phyloP scores from a whole-genome alignment of 768 basidiomycete species.

The Lepiota brunneoincarnata region DNA sequence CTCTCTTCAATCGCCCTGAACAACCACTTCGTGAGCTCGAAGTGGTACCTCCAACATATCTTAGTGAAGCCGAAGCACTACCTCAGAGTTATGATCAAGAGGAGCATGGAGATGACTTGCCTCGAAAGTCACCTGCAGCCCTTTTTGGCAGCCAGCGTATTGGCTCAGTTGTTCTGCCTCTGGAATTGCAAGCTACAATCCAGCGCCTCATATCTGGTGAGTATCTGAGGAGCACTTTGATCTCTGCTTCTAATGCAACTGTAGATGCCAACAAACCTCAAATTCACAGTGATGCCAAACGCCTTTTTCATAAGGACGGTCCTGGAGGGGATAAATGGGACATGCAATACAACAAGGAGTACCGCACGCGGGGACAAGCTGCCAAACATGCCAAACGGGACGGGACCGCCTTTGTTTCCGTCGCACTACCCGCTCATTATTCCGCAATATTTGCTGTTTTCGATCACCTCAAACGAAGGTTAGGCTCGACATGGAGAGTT shows the following conservation, averaged over 20 bases:
- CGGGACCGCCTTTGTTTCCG: constrained; percentile 80
- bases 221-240: constrained; percentile 14
- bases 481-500: constrained; percentile 60
- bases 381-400: constrained; percentile 63
- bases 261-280: constrained; percentile 62
- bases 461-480: constrained; percentile 57
- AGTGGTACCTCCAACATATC: constrained; percentile 25
- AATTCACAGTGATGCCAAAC: constrained; percentile 69
- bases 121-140: constrained; percentile 78
- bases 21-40: constrained; percentile 53
- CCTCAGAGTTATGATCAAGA: constrained; percentile 31
- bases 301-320: constrained; percentile 52
- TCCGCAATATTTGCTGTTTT: constrained; percentile 78
- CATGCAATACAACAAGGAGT: constrained; percentile 50
- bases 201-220: constrained; percentile 64
- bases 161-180: constrained; percentile 69
- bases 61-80: constrained; percentile 30
- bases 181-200: constrained; percentile 68
- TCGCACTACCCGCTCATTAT: constrained; percentile 86
- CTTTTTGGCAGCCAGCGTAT: constrained; percentile 72
- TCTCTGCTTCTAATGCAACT: constrained; percentile 9
- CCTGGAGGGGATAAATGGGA: constrained; percentile 47
- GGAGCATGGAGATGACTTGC: constrained; percentile 24
- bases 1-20: constrained; percentile 42
- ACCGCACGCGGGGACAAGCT: constrained; percentile 59